These are phyloP conservation scores for Kwoniella dejecticola DNA, from an alignment of 768 basidiomycete genomes.

Conservation along the genomic window DNA sequence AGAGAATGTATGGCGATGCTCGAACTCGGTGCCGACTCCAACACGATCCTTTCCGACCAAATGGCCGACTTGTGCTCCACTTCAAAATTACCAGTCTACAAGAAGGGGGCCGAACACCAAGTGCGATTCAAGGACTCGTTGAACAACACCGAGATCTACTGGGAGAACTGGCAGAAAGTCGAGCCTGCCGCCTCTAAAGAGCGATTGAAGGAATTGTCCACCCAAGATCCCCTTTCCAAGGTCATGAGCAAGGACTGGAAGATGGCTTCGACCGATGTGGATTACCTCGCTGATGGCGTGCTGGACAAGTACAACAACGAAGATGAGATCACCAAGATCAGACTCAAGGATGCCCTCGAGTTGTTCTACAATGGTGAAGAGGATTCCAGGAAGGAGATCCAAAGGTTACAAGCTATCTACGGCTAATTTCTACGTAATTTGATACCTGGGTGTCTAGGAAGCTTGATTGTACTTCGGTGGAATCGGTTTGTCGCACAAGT, in stretches of 20 bases:
- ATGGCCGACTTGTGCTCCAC: constrained; percentile 28
- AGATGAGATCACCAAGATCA: constrained; percentile 34
- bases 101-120: constrained; percentile 34
- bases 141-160: constrained; percentile 32
- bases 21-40: constrained; percentile 45
- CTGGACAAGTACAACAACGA: constrained; percentile 44
- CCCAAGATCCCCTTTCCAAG: constrained; percentile 35
- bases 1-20: constrained; percentile 40
- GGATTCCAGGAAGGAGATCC: constrained; percentile 23
- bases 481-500: neutral
- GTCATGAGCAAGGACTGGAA: constrained; percentile 33
- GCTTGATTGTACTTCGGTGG: no score
- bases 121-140: constrained; percentile 21
- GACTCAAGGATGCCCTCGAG: constrained; percentile 38
- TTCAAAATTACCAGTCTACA: constrained; percentile 20
- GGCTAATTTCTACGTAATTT: no score
- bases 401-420: constrained; percentile 27
- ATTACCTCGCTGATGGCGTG: constrained; percentile 44
- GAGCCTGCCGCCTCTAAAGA: constrained; percentile 23
- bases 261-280: constrained; percentile 26
- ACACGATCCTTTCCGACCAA: constrained; percentile 26
- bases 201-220: constrained; percentile 28
- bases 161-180: constrained; percentile 22
- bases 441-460: no score
- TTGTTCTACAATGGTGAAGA: constrained; percentile 29